Conservation (phyloP, 306 rosid genomes). For the Medicago lupulina region DNA sequence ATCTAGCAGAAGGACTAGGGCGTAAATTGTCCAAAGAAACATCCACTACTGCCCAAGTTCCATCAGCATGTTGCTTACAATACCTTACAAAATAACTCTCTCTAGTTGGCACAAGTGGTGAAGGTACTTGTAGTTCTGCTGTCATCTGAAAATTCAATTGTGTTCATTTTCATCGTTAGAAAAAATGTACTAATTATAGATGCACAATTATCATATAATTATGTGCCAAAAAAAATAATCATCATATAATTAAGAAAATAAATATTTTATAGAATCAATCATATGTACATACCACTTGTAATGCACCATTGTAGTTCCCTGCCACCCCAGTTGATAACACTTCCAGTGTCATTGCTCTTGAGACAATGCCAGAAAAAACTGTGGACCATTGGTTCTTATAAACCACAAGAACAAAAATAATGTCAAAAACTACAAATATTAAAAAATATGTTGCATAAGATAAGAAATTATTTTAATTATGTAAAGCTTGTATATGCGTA, state of each 20-base stretch:
- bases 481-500: background rate
- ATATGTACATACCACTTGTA: constrained; percentile 80
- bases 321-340: constrained; percentile 95
- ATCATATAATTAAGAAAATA: too few relatives aligned
- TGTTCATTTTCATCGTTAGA: background rate
- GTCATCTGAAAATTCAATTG: constrained; percentile 65
- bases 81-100: constrained; percentile 96
- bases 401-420: background rate
- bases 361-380: constrained; percentile 85
- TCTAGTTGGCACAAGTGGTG: constrained; percentile 91
- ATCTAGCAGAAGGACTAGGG: constrained; percentile 69
- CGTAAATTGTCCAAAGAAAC: constrained; percentile 86
- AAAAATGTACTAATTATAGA: background rate
- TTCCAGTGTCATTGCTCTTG: constrained; percentile 93
- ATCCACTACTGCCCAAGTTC: constrained; percentile 96
- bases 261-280: background rate
- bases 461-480: background rate
- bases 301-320: constrained; percentile 93
- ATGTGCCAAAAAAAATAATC: too few relatives aligned
- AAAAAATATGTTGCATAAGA: background rate
- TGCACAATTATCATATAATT: too few relatives aligned
- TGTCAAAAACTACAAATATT: background rate
- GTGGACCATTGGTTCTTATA: constrained; percentile 87
- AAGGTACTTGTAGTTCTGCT: constrained; percentile 93
- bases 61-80: constrained; percentile 88